phyloP scores from a whole-genome alignment of 2,329 filamentous ascomycete genomes.

The Ceratocystis albifundus region DNA sequence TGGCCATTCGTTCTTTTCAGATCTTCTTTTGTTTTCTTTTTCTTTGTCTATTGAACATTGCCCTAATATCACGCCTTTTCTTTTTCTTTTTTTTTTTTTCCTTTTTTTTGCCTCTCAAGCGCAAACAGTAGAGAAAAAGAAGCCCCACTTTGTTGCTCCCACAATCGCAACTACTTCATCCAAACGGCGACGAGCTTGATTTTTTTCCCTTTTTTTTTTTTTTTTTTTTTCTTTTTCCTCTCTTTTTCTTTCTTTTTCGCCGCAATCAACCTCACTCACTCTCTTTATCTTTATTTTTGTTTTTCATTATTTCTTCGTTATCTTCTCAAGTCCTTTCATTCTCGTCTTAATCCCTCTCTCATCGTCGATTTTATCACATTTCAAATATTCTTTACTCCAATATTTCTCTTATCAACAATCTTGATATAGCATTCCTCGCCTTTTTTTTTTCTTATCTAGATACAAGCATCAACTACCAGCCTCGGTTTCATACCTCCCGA shows the following conservation, averaged over 20 bases:
- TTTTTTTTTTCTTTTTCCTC: background rate
- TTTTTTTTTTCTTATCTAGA: background rate
- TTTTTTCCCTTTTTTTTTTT: background rate
- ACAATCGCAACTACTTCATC: slow-evolving; percentile 11
- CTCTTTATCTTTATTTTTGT: background rate
- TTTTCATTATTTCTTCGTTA: background rate
- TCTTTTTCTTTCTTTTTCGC: background rate
- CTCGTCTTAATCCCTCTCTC: background rate
- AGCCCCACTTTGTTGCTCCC: background rate
- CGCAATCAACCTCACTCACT: background rate
- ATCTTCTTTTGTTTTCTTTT: background rate
- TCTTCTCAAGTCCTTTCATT: background rate
- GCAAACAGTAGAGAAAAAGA: background rate
- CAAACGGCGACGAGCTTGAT: background rate
- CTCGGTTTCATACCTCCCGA: background rate
- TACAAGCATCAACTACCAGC: background rate
- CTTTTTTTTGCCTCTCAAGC: background rate
- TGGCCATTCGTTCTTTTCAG: slow-evolving; percentile 1
- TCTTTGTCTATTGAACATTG: background rate
- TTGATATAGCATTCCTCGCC: background rate
- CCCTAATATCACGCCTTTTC: background rate
- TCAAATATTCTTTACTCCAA: background rate
- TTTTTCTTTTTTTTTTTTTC: background rate
- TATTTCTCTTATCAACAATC: slow-evolving; percentile 8
- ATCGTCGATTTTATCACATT: background rate